Base-by-base conservation (phyloP, 768 basidiomycete genomes). In the Lentinus brumalis region DNA sequence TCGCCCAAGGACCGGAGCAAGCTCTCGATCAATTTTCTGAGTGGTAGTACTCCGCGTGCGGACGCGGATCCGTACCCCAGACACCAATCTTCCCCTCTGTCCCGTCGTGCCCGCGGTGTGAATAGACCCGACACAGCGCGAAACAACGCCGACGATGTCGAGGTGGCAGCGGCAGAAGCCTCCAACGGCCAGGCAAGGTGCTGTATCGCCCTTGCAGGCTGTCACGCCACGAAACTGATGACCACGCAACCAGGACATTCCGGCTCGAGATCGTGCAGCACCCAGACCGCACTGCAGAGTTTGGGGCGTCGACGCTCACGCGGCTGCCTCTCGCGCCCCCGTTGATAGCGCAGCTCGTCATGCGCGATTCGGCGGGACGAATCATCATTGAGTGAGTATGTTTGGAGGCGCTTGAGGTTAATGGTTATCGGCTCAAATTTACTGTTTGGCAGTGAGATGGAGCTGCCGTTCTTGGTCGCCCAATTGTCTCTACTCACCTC, bases 231-330 rank as follows among this genome's bases (percentile, higher is more conserved):
- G 6, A 45, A 45, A 26, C 41, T 61, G 39, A 59, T 29, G 26
- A 39, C 29, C 7, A 16, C 5, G 26, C 5, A 14, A 11, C 4
- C 38, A 75, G 74, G 56, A 78, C 84, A 0, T 96, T 95, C 72
- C 84, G 88, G 50, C 86, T 97, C 16, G 87, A 91, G 70, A 85
- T 96, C 60, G 82, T 94, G 30, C 94, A 97, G 68, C 88, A 95
- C 61, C 94, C 94, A 10, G 81, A 84, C 64, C 82, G 83, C 62
- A 87, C 91, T 30, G 92, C 94, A 42, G 92, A 92, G 71, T 94
- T 93, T 74, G 88, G 90, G 50, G 77, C 82, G 52, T 83, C 83
- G 21, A 86, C 81, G 57, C 79, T 94, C 54, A 92, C 91, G 60
- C 88, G 92, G 50, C 76, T 94, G 54, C 91, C 94, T 16, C 78